Percentiles rank a stretch among this genome's conserved stretches.
Conservation (phyloP, 2,329 filamentous ascomycete species). For the Talaromyces marneffei region DNA sequence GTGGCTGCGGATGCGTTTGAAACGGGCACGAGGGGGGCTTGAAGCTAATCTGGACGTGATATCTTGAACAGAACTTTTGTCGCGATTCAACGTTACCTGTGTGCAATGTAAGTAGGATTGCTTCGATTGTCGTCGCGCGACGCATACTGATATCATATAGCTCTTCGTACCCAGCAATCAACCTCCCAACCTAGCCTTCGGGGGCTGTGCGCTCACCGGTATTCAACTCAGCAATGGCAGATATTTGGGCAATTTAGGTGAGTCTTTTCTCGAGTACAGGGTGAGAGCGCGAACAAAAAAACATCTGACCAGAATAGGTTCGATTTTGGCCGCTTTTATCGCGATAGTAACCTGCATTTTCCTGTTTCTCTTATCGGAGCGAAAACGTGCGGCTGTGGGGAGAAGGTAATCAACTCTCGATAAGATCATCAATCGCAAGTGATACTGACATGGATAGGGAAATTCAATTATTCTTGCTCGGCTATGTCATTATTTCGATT, state of each 20-base stretch:
- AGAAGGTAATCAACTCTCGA: conserved; percentile 62
- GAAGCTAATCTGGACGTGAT: not conserved
- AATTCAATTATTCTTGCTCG: conserved; percentile 88
- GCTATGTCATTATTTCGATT: conserved; percentile 80
- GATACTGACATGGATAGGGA: conserved; percentile 56
- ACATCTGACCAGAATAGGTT: conserved; percentile 50
- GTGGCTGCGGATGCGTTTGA: not conserved
- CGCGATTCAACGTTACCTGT: conserved; percentile 75
- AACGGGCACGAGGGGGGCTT: conserved; percentile 1
- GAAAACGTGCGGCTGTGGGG: conserved; percentile 88
- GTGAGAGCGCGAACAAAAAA: no score
- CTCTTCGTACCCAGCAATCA: conserved; percentile 59
- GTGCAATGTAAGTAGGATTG: conserved; percentile 64
- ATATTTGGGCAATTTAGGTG: conserved; percentile 77
- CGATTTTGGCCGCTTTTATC: conserved; percentile 73
- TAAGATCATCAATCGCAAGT: not conserved
- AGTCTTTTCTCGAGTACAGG: not conserved
- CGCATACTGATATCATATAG: conserved; percentile 35
- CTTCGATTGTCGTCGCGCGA: not conserved
- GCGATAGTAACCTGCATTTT: conserved; percentile 64
- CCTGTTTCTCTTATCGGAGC: conserved; percentile 73
- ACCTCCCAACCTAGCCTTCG: conserved; percentile 55
- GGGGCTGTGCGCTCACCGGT: conserved; percentile 68
- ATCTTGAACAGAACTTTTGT: conserved; percentile 63
- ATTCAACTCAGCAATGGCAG: conserved; percentile 62